Evolutionary conservation across 2,329 filamentous ascomycete genomes (phyloP).

Genomic region (Dendryphion nanum): DNA sequence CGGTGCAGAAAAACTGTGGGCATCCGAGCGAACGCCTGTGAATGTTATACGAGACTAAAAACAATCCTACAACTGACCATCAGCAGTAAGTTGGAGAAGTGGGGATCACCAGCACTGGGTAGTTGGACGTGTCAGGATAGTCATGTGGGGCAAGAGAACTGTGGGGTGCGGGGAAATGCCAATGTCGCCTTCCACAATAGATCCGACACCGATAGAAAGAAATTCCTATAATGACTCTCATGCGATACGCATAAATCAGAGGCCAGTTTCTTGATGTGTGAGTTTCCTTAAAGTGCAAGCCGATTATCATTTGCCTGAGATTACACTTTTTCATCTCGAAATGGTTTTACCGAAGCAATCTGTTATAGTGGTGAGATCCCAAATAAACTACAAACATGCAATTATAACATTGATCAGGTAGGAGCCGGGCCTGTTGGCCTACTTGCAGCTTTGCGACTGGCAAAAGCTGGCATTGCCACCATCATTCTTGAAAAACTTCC

Average conservation of each 20-base stretch:
- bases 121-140: background rate
- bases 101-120: background rate
- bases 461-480: conserved; percentile 2
- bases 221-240: background rate
- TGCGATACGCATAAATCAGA: background rate
- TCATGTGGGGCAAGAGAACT: conserved; percentile 2
- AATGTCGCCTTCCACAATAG: background rate
- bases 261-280: background rate
- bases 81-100: background rate
- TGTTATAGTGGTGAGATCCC: conserved; percentile 1
- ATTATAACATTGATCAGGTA: background rate
- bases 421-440: conserved; percentile 8
- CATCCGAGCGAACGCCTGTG: no score
- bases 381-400: background rate
- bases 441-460: conserved; percentile 3
- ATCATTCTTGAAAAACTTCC: conserved; percentile 4
- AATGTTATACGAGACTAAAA: no score
- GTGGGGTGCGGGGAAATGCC: conserved; percentile 1
- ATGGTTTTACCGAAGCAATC: conserved; percentile 1
- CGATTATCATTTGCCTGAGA: background rate
- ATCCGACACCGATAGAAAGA: background rate
- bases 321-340: background rate
- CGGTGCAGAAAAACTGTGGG: no score
- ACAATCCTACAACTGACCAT: no score
- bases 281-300: background rate